Evolutionary conservation across 305 asterid genomes (phyloP), one percentile per base, ranked within the genome.

Genomic region (Fraxinus latifolia): DNA sequence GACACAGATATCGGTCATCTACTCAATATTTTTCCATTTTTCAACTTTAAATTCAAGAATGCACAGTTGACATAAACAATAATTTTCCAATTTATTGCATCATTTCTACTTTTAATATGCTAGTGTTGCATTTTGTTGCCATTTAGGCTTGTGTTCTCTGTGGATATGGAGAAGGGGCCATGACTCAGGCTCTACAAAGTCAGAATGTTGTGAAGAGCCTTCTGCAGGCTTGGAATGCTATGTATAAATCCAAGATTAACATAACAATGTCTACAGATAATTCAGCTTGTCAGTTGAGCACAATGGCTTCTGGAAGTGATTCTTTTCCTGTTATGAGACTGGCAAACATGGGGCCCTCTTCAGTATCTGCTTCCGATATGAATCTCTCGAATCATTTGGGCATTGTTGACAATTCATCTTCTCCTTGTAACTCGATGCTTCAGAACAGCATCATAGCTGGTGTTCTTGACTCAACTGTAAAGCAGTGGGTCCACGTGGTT

Each of bases 401-500:
- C 37, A 34, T 76, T 60, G 78, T 29, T 19, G 70, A 71, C 50
- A 74, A 73, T 62, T 27, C 77, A 6, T 65, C 83, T 47, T 72
- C 68, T 42, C 21, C 77, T 14, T 33, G 62, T 76, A 14, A 68
- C 37, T 39, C 70, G 42, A 53, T 71, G 60, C 32, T 58, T 37
- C 81, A 27, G 37, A 82, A 85, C 80, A 85, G 88, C 77, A 72
- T 82, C 17, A 42, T 39, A 50, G 81, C 74, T 65, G 84, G 84
- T 34, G 50, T 53, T 79, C 60, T 82, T 17, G 85, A 85, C 77
- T 55, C 83, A 65, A 67, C 73, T 12, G 86, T 85, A 29, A 85
- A 85, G 80, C 88, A 85, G 75, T 85, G 88, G 88, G 88, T 85
- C 37, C 88, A 85, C 62, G 80, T 85, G 82, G 88, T 85, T 79